Evolutionary conservation across 2,329 filamentous ascomycete genomes (phyloP).

Genomic region (Fonsecaea pedrosoi): DNA sequence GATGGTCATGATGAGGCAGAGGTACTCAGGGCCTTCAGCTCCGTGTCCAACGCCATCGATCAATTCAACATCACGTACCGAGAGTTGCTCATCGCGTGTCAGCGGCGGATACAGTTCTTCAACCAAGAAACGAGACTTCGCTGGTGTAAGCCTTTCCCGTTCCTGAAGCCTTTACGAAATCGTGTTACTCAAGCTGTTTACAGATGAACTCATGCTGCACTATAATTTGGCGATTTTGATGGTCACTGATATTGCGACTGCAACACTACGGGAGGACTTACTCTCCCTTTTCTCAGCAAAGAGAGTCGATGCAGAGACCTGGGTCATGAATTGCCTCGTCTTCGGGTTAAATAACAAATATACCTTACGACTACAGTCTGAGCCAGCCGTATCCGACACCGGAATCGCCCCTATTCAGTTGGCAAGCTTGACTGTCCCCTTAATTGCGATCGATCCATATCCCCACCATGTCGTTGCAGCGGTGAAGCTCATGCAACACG

Average conservation of each 20-base stretch:
- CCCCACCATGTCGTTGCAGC: constrained; percentile 44
- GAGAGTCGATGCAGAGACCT: constrained; percentile 40
- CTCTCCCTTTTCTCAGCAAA: constrained; percentile 38
- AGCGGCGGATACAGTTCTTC: constrained; percentile 44
- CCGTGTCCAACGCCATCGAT: constrained; percentile 42
- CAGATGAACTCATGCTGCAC: constrained; percentile 43
- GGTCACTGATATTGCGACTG: constrained; percentile 41
- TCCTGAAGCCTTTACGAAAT: not conserved
- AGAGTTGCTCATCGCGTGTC: constrained; percentile 41
- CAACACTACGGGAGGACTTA: constrained; percentile 40
- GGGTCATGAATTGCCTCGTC: constrained; percentile 42
- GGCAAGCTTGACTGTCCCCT: constrained; percentile 35
- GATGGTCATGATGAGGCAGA: constrained; percentile 44
- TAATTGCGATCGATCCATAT: constrained; percentile 45
- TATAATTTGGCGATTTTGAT: constrained; percentile 43
- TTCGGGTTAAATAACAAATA: constrained; percentile 44
- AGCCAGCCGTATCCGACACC: not conserved
- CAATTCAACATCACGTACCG: constrained; percentile 44
- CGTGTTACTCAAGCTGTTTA: not conserved
- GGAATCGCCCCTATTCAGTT: constrained; percentile 9
- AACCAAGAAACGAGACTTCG: constrained; percentile 44
- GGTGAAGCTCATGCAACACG: constrained; percentile 42
- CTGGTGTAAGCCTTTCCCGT: constrained; percentile 39
- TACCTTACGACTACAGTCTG: constrained; percentile 24
- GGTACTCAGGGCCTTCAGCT: constrained; percentile 41